Evolutionary conservation across 148 eudicot species (phyloP), one percentile per base, ranked within the genome.

Genomic region (Silene uniflora): DNA sequence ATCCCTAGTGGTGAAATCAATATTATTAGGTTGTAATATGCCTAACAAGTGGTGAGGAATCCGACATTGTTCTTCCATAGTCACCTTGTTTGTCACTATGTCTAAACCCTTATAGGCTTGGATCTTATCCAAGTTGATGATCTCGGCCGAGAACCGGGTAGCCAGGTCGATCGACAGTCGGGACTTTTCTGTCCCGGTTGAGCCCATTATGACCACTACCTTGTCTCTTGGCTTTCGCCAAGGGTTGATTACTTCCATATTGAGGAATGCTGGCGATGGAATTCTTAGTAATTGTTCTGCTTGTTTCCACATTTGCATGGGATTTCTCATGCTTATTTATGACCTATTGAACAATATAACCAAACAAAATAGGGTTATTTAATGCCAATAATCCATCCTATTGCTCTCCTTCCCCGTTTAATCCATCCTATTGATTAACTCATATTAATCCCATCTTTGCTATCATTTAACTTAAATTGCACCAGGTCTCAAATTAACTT

Each of bases 101-200:
- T 93, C 87, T 10, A 91, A 84, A 10, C 98, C 98, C 49, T 90
- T 56, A 77, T 91, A 87, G 1, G 88, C 87, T 73, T 93, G 98
- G 42, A 93, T 91, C 71, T 93, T 93, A 60, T 93, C 98, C 3
- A 91, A 89, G 68, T 94, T 94, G 39, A 94, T 81, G 12, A 94
- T 84, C 81, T 94, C 98, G 8, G 88, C 87, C 0, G 72, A 64
- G 62, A 87, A 91, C 8, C 80, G 84, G 9, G 84, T 83, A 27
- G 97, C 96, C 0, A 94, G 78, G 79, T 91, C 97, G 35, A 94
- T 84, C 0, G 98, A 88, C 58, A 94, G 91, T 6, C 87, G 83
- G 0, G 98, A 90, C 49, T 94, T 94, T 0, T 97, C 98, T 0
- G 98, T 88, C 2, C 98, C 98, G 0, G 98, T 94, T 13, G 91